phyloP scores from a whole-genome alignment of 257 asterid genomes.

The Scutellaria galericulata region DNA sequence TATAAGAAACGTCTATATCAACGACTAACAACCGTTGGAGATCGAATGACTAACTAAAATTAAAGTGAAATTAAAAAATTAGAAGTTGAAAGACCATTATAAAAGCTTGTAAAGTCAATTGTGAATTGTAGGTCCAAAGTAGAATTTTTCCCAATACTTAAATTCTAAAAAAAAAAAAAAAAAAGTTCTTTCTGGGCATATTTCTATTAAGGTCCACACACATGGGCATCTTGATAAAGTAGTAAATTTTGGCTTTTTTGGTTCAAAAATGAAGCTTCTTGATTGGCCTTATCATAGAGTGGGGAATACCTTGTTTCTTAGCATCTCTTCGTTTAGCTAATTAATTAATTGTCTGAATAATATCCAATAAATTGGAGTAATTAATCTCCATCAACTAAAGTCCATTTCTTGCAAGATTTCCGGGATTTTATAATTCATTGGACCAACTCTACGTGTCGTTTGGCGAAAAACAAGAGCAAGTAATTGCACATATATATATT shows the following conservation, averaged over 20 bases:
- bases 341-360: too few species aligned
- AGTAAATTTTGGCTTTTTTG: constrained; percentile 4
- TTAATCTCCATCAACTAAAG: constrained; percentile 7
- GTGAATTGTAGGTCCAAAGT: too few species aligned
- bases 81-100: too few species aligned
- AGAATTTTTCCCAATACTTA: not conserved
- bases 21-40: too few species aligned
- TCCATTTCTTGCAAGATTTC: constrained; percentile 38
- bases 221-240: not conserved
- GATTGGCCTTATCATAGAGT: constrained; percentile 8
- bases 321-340: not conserved
- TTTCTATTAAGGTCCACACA: constrained; percentile 10
- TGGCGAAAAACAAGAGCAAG: not conserved
- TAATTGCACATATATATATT: not conserved
- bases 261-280: constrained; percentile 10
- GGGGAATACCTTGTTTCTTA: constrained; percentile 21
- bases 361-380: not conserved
- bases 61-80: too few species aligned
- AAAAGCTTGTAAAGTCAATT: too few species aligned
- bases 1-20: too few species aligned
- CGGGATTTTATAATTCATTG: constrained; percentile 35
- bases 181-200: too few species aligned
- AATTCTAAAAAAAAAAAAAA: too few species aligned
- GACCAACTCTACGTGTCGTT: constrained; percentile 31
- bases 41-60: too few species aligned